These are phyloP conservation scores for Coemansia reversa DNA, from an alignment of 192 early-diverging fungal species.

Conservation along the genomic window DNA sequence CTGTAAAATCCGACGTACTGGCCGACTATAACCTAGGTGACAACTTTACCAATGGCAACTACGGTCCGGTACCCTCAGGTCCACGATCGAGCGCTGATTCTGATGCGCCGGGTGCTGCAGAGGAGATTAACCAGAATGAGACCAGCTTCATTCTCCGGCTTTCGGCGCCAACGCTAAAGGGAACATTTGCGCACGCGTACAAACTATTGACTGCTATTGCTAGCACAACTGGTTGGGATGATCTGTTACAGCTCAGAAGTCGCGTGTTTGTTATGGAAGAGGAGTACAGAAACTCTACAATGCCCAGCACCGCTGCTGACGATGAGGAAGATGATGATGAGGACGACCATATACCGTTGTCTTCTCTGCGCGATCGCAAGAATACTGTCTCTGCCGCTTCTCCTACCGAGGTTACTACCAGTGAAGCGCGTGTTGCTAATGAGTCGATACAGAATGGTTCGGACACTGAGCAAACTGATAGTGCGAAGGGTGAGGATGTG, in stretches of 20 bases:
- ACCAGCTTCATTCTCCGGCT: slow-evolving; percentile 71
- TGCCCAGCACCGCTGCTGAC: slow-evolving; percentile 28
- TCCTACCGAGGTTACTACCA: slow-evolving; percentile 2
- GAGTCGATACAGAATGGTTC: background rate
- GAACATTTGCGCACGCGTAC: slow-evolving; percentile 93
- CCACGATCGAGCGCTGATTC: slow-evolving; percentile 35
- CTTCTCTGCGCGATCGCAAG: slow-evolving; percentile 28
- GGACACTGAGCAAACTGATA: slow-evolving; percentile 3
- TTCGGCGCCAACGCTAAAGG: slow-evolving; percentile 84
- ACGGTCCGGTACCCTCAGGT: slow-evolving; percentile 31
- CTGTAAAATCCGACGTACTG: slow-evolving; percentile 77
- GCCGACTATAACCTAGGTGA: slow-evolving; percentile 52
- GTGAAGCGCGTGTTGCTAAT: slow-evolving; percentile 5
- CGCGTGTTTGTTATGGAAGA: slow-evolving; percentile 99
- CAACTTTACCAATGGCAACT: slow-evolving; percentile 25
- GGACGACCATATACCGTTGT: slow-evolving; percentile 39
- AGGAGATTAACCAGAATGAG: slow-evolving; percentile 49
- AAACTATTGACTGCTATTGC: slow-evolving; percentile 76
- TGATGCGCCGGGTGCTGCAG: slow-evolving; percentile 36
- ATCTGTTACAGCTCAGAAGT: slow-evolving; percentile 81
- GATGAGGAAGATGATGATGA: slow-evolving; percentile 40
- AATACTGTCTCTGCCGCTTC: background rate
- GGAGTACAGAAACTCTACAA: slow-evolving; percentile 73
- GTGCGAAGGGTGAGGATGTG: slow-evolving; percentile 9
- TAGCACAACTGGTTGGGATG: slow-evolving; percentile 92